Conservation (phyloP, 2,329 filamentous ascomycete species). For the Fusarium miscanthi region DNA sequence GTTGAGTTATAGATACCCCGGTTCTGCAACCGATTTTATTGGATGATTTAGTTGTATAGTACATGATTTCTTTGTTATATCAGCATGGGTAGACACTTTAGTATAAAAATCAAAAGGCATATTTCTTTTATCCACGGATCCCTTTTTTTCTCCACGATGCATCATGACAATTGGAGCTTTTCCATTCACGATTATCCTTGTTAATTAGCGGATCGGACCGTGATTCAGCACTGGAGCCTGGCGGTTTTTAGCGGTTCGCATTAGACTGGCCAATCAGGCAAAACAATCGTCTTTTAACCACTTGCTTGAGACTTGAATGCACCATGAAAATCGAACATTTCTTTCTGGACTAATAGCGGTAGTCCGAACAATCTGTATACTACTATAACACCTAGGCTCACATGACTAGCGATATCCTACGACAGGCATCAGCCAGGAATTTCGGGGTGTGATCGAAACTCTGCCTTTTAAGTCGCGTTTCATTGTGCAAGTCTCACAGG, state of each 20-base stretch:
- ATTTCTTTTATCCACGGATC: neutral
- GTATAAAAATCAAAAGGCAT: neutral
- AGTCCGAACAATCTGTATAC: neutral
- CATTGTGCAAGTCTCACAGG: neutral
- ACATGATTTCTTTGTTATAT: constrained; percentile 7
- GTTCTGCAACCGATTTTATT: constrained; percentile 21
- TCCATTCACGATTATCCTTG: neutral
- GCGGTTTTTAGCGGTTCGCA: constrained; percentile 19
- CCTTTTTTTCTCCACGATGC: neutral
- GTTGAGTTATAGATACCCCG: constrained; percentile 45
- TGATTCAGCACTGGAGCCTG: constrained; percentile 39
- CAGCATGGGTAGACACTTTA: neutral
- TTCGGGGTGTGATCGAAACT: constrained; percentile 2
- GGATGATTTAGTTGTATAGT: constrained; percentile 27
- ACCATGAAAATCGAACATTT: constrained; percentile 6
- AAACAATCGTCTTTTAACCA: neutral
- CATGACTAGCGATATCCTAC: neutral
- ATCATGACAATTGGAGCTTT: neutral
- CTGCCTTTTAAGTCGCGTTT: constrained; percentile 3
- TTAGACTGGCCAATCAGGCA: constrained; percentile 19
- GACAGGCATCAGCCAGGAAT: neutral
- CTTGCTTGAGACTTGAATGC: neutral
- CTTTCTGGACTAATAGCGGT: neutral
- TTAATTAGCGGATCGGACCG: constrained; percentile 10
- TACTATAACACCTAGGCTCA: constrained; percentile 3